Conservation (phyloP, 2,329 filamentous ascomycete genomes). For the Stachybotrys chartarum region DNA sequence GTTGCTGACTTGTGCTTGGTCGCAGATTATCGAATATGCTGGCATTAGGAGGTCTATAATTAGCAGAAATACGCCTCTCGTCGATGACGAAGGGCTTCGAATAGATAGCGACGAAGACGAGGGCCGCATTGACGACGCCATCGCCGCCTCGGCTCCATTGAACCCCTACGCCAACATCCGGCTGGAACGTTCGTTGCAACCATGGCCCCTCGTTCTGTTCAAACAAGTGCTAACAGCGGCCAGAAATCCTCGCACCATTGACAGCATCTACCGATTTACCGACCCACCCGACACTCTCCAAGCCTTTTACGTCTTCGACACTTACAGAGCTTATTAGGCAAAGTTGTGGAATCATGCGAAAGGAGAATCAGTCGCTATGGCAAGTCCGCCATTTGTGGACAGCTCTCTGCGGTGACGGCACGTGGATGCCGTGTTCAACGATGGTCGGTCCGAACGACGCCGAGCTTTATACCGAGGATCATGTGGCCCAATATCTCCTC, state of each 20-base stretch:
- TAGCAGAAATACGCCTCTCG: conserved; percentile 61
- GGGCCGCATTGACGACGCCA: conserved; percentile 52
- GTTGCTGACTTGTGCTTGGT: conserved; percentile 19
- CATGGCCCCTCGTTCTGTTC: conserved; percentile 16
- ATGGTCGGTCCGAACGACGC: conserved; percentile 51
- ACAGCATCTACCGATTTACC: conserved; percentile 69
- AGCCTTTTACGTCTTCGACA: conserved; percentile 67
- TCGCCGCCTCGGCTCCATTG: conserved; percentile 56
- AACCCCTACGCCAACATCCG: conserved; percentile 60
- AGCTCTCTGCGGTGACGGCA: conserved; percentile 66
- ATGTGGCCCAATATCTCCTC: conserved; percentile 29
- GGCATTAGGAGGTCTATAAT: conserved; percentile 69
- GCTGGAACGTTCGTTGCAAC: conserved; percentile 1
- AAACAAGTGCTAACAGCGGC: not conserved
- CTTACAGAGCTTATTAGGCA: conserved; percentile 65
- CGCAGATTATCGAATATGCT: conserved; percentile 63
- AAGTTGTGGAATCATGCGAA: conserved; percentile 63
- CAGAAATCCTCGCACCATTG: conserved; percentile 68
- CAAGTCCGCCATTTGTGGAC: conserved; percentile 68
- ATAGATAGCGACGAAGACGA: conserved; percentile 68
- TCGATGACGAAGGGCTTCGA: conserved; percentile 74
- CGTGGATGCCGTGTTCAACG: conserved; percentile 55
- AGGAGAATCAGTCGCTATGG: conserved; percentile 67
- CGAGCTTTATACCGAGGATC: conserved; percentile 44
- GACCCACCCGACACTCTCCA: conserved; percentile 65